A percentile compares a stretch with the other conserved stretches of the same genome.
Evolutionary conservation across 371 early-diverging fungal species (phyloP).

Genomic region (Sporodiniella umbellata): DNA sequence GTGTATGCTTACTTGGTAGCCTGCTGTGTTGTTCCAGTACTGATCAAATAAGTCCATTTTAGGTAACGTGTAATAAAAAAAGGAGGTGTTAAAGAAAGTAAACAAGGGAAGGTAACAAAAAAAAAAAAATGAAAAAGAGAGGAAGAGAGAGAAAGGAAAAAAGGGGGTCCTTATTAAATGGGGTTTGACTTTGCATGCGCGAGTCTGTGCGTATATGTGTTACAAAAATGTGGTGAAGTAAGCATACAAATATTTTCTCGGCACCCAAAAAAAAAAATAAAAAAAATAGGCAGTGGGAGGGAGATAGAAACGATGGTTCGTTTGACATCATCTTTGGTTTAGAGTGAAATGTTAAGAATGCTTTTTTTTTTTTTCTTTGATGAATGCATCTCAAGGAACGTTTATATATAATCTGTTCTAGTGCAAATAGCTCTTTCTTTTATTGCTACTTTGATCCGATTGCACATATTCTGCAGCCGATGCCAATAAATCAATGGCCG

Average conservation of each 20-base stretch:
- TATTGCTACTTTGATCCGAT: constrained; percentile 4
- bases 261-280: no score
- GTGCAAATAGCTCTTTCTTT: not conserved
- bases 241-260: no score
- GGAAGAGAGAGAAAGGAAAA: not conserved
- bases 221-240: no score
- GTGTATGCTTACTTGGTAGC: not conserved
- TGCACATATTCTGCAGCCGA: constrained; percentile 47
- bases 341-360: not conserved
- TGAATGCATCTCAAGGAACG: not conserved
- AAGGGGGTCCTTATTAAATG: not conserved
- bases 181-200: no score
- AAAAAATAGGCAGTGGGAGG: no score
- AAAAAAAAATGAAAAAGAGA: not conserved
- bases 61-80: not conserved
- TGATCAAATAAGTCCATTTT: constrained; percentile 10
- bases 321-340: not conserved
- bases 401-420: not conserved
- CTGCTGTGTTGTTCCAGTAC: constrained; percentile 1
- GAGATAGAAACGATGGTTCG: no score
- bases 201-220: no score
- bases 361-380: not conserved
- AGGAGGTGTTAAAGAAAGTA: not conserved
- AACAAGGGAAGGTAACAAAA: not conserved
- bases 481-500: constrained; percentile 42